These are phyloP conservation scores for Neurospora tetraspora DNA, from an alignment of 495 filamentous ascomycete species.

Conservation along the genomic window DNA sequence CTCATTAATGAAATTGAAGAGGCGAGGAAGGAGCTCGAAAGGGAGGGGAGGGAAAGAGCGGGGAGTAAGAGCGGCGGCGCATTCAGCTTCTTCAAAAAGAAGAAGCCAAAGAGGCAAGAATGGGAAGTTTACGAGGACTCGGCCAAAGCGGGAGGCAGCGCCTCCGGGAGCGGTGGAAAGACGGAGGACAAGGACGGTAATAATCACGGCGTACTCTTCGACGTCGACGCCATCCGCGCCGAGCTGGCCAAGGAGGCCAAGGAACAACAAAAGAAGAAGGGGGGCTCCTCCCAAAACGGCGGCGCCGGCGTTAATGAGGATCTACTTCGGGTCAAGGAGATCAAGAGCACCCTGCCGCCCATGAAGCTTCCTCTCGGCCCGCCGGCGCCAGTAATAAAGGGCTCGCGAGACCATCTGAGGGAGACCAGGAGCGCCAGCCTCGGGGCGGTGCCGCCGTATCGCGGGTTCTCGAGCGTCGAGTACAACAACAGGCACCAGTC, in stretches of 20 bases:
- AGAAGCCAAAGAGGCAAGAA: conserved; percentile 61
- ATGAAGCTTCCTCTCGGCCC: conserved; percentile 54
- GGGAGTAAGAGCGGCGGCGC: conserved; percentile 19
- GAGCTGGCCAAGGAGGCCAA: conserved; percentile 75
- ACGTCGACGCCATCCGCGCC: conserved; percentile 86
- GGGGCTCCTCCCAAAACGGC: neutral
- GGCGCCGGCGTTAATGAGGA: conserved; percentile 20
- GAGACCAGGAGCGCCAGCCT: conserved; percentile 41
- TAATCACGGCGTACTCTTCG: conserved; percentile 67
- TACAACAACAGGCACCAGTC: conserved; percentile 7
- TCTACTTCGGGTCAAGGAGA: conserved; percentile 61
- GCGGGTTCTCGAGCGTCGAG: conserved; percentile 16
- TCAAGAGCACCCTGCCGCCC: conserved; percentile 79
- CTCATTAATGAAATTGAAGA: conserved; percentile 95
- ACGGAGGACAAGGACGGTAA: conserved; percentile 35
- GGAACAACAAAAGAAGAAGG: conserved; percentile 33
- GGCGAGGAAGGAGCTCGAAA: conserved; percentile 75
- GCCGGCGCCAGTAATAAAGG: conserved; percentile 13
- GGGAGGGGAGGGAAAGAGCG: conserved; percentile 31
- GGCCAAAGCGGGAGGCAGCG: conserved; percentile 15
- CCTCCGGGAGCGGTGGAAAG: conserved; percentile 12
- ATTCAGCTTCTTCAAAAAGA: conserved; percentile 78
- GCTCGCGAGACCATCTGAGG: conserved; percentile 31
- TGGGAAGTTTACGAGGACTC: conserved; percentile 88
- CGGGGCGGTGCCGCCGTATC: conserved; percentile 12